Percentiles rank a stretch among this genome's conserved stretches.
These are phyloP conservation scores for Leishmania gerbilli DNA, from an alignment of 208 protist genomes.

Conservation along the genomic window DNA sequence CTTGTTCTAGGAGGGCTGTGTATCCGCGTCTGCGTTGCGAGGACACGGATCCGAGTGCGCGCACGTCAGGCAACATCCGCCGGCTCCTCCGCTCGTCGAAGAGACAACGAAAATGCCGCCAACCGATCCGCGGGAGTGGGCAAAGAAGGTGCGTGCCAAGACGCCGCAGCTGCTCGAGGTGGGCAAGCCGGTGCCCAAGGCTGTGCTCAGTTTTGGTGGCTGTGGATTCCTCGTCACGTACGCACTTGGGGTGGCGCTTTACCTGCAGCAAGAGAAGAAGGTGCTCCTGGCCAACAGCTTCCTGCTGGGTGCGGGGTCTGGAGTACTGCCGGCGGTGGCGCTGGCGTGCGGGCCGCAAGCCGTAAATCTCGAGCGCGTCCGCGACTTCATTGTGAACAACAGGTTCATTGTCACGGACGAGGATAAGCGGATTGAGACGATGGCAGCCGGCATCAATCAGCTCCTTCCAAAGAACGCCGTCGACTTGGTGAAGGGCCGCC, in stretches of 20 bases:
- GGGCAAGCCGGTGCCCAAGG: conserved; percentile 78
- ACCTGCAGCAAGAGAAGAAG: conserved; percentile 86
- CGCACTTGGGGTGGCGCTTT: conserved; percentile 85
- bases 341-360: conserved; percentile 72
- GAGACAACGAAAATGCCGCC: conserved; percentile 39
- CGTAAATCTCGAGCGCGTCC: conserved; percentile 78
- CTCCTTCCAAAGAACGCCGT: conserved; percentile 75
- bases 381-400: conserved; percentile 82
- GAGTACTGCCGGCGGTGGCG: conserved; percentile 79
- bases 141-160: conserved; percentile 78
- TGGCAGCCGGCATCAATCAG: conserved; percentile 72
- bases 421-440: conserved; percentile 60
- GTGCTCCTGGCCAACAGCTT: conserved; percentile 75
- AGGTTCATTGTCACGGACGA: conserved; percentile 83
- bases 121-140: conserved; percentile 67
- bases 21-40: background rate
- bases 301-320: conserved; percentile 79
- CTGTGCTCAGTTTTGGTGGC: conserved; percentile 87
- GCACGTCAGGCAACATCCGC: background rate
- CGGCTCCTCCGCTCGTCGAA: background rate
- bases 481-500: conserved; percentile 73
- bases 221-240: conserved; percentile 89
- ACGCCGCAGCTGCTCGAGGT: conserved; percentile 85
- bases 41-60: background rate
- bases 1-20: background rate